Conservation (phyloP, 1,284 basidiomycete species). For the Peniophora sp. region DNA sequence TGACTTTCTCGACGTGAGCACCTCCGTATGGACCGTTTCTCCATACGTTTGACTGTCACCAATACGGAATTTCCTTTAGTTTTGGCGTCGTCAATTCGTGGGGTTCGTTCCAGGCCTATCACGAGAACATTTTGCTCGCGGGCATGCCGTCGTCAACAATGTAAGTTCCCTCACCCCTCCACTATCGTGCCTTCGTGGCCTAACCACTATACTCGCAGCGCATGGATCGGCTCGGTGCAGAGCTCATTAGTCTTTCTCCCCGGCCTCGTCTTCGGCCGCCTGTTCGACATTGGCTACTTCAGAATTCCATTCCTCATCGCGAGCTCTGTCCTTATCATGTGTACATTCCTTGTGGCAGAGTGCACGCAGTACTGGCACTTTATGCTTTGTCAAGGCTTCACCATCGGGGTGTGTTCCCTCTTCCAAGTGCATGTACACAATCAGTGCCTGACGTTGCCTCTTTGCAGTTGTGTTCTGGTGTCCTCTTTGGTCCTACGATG, state of each 20-base stretch:
- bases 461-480: constrained; percentile 22
- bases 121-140: constrained; percentile 25
- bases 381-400: constrained; percentile 39
- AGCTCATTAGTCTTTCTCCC: constrained; percentile 40
- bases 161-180: constrained; percentile 27
- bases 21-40: not conserved
- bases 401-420: constrained; percentile 27
- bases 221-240: constrained; percentile 68
- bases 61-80: too few species aligned
- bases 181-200: too few species aligned
- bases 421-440: not conserved
- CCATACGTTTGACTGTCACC: not conserved
- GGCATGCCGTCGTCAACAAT: constrained; percentile 40
- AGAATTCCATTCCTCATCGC: constrained; percentile 29
- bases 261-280: constrained; percentile 39
- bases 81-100: constrained; percentile 26
- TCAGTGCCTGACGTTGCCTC: not conserved
- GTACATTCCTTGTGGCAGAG: constrained; percentile 41
- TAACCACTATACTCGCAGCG: constrained; percentile 24
- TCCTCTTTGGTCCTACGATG: constrained; percentile 37
- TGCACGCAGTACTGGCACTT: constrained; percentile 47
- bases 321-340: constrained; percentile 31
- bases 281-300: constrained; percentile 48
- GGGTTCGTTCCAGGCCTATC: constrained; percentile 40
- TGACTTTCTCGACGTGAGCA: constrained; percentile 23